Percentiles rank a stretch among this genome's conserved stretches.
phyloP scores from a whole-genome alignment of 352 stramenopile genomes.

The Phytophthora agathidicida region DNA sequence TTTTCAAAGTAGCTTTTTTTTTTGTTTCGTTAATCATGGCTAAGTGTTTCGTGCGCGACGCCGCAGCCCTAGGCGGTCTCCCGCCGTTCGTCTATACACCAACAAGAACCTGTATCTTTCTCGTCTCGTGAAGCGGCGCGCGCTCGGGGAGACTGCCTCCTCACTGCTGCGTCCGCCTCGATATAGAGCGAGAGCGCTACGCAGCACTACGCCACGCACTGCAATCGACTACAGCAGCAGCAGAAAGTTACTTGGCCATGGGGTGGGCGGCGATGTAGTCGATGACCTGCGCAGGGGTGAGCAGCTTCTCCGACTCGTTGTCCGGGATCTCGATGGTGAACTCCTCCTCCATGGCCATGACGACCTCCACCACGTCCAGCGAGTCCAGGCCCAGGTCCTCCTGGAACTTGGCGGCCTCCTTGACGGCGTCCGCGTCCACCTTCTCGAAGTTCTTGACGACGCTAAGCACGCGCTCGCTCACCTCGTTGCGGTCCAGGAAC shows the following conservation, averaged over 20 bases:
- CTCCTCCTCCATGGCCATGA: constrained; percentile 99
- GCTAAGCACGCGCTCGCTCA: constrained; percentile 96
- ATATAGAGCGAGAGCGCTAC: not conserved
- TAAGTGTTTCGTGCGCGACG: constrained; percentile 13
- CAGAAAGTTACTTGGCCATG: constrained; percentile 97
- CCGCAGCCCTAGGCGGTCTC: constrained; percentile 1
- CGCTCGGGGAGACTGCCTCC: constrained; percentile 5
- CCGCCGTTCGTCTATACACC: not conserved
- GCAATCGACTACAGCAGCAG: constrained; percentile 11
- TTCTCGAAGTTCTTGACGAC: constrained; percentile 99
- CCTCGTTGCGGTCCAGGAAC: constrained; percentile 92
- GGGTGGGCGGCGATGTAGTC: constrained; percentile 99
- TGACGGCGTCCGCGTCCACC: constrained; percentile 95
- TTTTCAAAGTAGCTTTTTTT: constrained; percentile 41
- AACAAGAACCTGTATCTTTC: constrained; percentile 36
- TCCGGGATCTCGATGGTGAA: constrained; percentile 99
- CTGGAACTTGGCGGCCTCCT: constrained; percentile 94
- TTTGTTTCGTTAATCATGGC: constrained; percentile 40
- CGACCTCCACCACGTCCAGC: constrained; percentile 95
- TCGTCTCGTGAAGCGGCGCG: constrained; percentile 24
- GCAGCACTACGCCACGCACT: constrained; percentile 11
- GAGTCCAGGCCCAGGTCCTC: constrained; percentile 99
- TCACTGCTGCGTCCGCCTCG: constrained; percentile 9
- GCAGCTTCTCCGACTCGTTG: constrained; percentile 99
- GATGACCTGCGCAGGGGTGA: constrained; percentile 96